These are phyloP conservation scores for Pyricularia pennisetigena DNA, from an alignment of 2,329 filamentous ascomycete genomes.

Conservation along the genomic window DNA sequence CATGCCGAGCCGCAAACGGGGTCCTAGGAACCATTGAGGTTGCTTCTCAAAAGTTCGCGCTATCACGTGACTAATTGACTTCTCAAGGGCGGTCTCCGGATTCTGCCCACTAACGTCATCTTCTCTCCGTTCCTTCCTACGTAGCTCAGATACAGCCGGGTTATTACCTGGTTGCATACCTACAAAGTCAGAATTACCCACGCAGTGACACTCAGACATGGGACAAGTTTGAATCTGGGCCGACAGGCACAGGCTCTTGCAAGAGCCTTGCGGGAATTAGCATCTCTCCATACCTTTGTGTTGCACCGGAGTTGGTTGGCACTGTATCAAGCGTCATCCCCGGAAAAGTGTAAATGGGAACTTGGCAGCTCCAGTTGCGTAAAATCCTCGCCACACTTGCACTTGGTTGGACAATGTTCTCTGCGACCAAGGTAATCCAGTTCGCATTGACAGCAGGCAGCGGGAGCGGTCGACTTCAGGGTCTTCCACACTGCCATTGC, in stretches of 20 bases:
- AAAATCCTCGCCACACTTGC: neutral
- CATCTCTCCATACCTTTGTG: neutral
- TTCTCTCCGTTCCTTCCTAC: neutral
- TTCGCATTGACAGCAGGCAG: neutral
- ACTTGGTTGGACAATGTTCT: neutral
- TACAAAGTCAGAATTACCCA: neutral
- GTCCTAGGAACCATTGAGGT: neutral
- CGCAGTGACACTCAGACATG: neutral
- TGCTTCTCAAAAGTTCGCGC: neutral
- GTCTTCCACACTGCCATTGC: neutral
- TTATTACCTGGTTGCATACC: neutral
- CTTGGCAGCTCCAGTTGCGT: neutral
- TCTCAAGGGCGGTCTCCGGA: slow-evolving; percentile 3
- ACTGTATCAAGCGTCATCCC: neutral
- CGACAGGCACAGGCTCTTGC: too few relatives aligned
- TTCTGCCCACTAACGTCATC: neutral
- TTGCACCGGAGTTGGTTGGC: neutral
- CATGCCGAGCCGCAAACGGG: neutral
- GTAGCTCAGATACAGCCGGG: too few relatives aligned
- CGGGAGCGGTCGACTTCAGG: neutral
- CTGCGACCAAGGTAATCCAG: neutral
- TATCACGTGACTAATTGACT: neutral
- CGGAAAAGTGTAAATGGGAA: neutral
- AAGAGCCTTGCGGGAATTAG: too few relatives aligned
- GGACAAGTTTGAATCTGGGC: too few relatives aligned